These are phyloP conservation scores for Lithohypha guttulata DNA, from an alignment of 2,329 filamentous ascomycete genomes.

Conservation along the genomic window DNA sequence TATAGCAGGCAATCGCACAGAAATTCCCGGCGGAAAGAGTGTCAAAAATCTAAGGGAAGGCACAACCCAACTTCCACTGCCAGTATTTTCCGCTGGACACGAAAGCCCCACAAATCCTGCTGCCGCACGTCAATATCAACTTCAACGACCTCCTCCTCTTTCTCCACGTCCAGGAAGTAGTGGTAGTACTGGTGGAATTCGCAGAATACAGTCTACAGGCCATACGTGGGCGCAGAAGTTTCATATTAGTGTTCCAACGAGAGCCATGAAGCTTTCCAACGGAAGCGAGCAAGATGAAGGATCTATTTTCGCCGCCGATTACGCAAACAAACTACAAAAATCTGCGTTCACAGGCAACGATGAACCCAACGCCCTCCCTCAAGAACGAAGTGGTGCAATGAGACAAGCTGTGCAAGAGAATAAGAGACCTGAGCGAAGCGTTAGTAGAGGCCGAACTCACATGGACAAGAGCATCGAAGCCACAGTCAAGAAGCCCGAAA, in stretches of 20 bases:
- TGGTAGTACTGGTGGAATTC: conserved; percentile 9
- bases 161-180: background rate
- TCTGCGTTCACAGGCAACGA: conserved; percentile 2
- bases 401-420: conserved; percentile 19
- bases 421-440: conserved; percentile 26
- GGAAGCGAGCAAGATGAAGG: background rate
- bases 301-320: background rate
- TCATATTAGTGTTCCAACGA: conserved; percentile 12
- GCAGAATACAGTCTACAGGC: conserved; percentile 18
- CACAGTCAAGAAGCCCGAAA: conserved; percentile 48
- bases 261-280: background rate
- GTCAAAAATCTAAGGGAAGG: conserved; percentile 1
- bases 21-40: no score
- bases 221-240: conserved; percentile 18
- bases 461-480: conserved; percentile 56
- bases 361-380: background rate
- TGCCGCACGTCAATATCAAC: background rate
- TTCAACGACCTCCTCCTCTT: background rate
- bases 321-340: background rate
- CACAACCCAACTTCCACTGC: background rate
- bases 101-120: background rate
- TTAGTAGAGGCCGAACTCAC: conserved; percentile 35
- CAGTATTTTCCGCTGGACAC: background rate
- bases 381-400: conserved; percentile 21
- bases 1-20: no score